Evolutionary conservation across 169 alveolate genomes (phyloP).

Genomic region (Cryptosporidium bovis): DNA sequence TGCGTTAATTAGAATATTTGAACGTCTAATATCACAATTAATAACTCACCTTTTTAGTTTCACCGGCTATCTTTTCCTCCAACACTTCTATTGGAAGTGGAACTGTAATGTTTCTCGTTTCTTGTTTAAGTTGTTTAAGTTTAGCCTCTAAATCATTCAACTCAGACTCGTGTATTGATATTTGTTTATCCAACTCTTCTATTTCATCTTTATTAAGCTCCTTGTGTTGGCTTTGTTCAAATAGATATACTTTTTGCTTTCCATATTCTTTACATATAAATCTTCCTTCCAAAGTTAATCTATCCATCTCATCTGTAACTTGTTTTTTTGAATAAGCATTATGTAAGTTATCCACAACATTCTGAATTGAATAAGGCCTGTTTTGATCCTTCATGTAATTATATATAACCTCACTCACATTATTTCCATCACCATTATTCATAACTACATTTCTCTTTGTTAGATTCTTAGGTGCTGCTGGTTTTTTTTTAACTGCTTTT

Average conservation of each 20-base stretch:
- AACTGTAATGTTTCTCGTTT: slow-evolving; percentile 46
- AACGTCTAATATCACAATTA: too few relatives aligned
- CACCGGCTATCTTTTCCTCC: slow-evolving; percentile 30
- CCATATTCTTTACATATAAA: slow-evolving; percentile 85
- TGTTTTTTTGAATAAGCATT: slow-evolving; percentile 79
- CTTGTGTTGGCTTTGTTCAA: slow-evolving; percentile 81
- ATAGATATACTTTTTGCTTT: slow-evolving; percentile 83
- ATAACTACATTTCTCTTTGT: slow-evolving; percentile 51
- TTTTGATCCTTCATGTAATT: slow-evolving; percentile 83
- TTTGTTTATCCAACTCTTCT: slow-evolving; percentile 52
- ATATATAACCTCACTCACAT: slow-evolving; percentile 75
- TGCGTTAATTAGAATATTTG: not conserved
- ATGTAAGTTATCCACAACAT: slow-evolving; percentile 83
- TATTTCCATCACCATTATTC: not conserved
- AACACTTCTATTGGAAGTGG: slow-evolving; percentile 53
- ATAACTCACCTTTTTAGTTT: slow-evolving; percentile 29
- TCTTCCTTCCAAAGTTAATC: slow-evolving; percentile 78
- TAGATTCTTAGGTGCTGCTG: slow-evolving; percentile 56
- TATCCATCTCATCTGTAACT: slow-evolving; percentile 83
- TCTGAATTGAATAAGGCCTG: slow-evolving; percentile 84
- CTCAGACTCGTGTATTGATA: slow-evolving; percentile 17
- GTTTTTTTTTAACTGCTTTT: slow-evolving; percentile 7
- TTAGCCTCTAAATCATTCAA: slow-evolving; percentile 37
- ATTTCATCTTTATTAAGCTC: slow-evolving; percentile 65
- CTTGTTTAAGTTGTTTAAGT: slow-evolving; percentile 48